These are phyloP conservation scores for Lachancea waltii DNA, from an alignment of 805 yeast species.

Conservation along the genomic window DNA sequence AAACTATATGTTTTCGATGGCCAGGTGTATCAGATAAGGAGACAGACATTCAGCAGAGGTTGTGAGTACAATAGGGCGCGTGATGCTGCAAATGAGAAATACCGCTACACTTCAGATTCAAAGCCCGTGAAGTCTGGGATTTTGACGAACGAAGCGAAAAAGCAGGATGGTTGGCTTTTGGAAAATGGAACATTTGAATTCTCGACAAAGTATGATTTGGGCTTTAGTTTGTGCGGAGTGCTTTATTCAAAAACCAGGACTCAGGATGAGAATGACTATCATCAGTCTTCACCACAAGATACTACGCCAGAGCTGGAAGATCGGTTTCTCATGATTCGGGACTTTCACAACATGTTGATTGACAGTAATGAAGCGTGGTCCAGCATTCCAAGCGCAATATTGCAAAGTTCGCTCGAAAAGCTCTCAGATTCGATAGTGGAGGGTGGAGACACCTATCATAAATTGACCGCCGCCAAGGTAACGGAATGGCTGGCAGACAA, in stretches of 20 bases:
- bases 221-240: conserved; percentile 25
- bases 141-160: conserved; percentile 16
- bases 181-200: conserved; percentile 17
- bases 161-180: conserved; percentile 21
- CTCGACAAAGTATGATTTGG: conserved; percentile 19
- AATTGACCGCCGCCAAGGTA: conserved; percentile 37
- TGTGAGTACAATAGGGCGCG: conserved; percentile 15
- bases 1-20: conserved; percentile 12
- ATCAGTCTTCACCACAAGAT: background rate
- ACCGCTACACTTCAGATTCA: conserved; percentile 22
- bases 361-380: conserved; percentile 26
- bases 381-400: conserved; percentile 12
- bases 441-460: conserved; percentile 41
- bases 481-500: conserved; percentile 35
- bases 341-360: conserved; percentile 29
- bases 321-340: conserved; percentile 27
- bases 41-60: conserved; percentile 25
- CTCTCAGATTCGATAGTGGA: conserved; percentile 39
- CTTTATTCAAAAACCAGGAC: conserved; percentile 13
- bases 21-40: conserved; percentile 16
- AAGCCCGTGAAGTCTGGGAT: conserved; percentile 25
- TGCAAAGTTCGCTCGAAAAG: conserved; percentile 25
- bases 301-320: conserved; percentile 6
- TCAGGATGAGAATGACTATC: conserved; percentile 21
- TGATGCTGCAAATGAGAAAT: conserved; percentile 22